Conservation (phyloP, 148 eudicot genomes). For the Camellia lanceoleosa region DNA sequence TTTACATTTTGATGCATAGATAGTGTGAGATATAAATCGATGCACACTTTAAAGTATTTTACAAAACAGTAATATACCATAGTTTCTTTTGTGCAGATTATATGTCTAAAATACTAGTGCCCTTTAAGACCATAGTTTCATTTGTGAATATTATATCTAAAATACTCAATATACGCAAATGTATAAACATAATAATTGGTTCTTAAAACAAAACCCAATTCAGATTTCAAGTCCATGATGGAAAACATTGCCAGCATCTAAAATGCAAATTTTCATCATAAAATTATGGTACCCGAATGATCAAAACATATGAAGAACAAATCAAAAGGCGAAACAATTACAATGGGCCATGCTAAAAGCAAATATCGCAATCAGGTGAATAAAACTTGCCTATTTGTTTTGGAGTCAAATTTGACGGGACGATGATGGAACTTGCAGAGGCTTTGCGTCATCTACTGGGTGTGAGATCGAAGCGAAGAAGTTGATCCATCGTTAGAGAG, state of each 20-base stretch:
- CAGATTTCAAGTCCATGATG: neutral
- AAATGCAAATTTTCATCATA: neutral
- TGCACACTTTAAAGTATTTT: no score
- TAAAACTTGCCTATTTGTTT: neutral
- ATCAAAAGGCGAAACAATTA: neutral
- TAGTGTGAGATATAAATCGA: neutral
- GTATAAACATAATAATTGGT: neutral
- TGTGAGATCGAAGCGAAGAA: neutral
- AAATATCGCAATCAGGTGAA: neutral
- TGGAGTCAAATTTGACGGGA: neutral
- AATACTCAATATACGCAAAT: no score
- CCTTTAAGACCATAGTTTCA: neutral
- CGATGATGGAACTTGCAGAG: neutral
- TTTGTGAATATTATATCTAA: no score
- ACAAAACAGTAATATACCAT: neutral
- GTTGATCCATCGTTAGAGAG: neutral
- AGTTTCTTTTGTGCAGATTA: neutral
- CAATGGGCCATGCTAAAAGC: neutral
- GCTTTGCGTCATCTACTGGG: neutral
- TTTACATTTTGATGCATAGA: neutral
- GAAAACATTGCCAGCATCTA: neutral
- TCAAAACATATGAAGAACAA: neutral
- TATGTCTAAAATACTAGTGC: neutral
- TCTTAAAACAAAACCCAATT: neutral
- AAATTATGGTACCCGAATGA: neutral